Evolutionary conservation across 768 basidiomycete genomes (phyloP).

Genomic region (Galerina sulciceps): DNA sequence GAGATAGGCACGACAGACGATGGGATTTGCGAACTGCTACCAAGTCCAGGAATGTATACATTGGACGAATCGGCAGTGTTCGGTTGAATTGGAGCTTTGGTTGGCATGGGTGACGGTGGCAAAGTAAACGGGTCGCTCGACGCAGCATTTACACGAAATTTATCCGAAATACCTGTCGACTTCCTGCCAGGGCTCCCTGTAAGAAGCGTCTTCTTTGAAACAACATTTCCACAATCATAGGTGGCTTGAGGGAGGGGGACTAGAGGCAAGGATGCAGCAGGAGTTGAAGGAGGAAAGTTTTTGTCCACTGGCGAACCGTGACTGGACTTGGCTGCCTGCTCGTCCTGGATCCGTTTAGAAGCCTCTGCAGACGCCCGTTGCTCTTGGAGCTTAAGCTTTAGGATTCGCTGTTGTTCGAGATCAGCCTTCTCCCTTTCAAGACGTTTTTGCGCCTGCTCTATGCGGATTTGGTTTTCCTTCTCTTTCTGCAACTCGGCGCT

Average conservation of each 20-base stretch:
- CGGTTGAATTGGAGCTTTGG: too few species aligned
- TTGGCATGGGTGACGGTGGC: too few species aligned
- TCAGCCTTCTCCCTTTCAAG: too few species aligned
- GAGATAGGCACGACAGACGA: too few species aligned
- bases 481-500: conserved; percentile 1
- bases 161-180: background rate
- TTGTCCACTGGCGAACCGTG: too few species aligned
- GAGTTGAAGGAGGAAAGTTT: background rate
- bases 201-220: background rate
- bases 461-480: background rate
- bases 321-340: too few species aligned
- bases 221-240: background rate
- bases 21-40: too few species aligned
- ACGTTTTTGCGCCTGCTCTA: too few species aligned
- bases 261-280: background rate
- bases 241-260: background rate
- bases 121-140: background rate
- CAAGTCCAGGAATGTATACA: too few species aligned
- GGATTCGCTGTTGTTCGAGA: too few species aligned
- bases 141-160: background rate
- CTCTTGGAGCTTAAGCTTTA: background rate
- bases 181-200: background rate
- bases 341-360: background rate
- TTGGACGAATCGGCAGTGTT: too few species aligned
- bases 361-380: background rate